Evolutionary conservation across 1,284 basidiomycete genomes (phyloP).

Genomic region (Ustilago esculenta): DNA sequence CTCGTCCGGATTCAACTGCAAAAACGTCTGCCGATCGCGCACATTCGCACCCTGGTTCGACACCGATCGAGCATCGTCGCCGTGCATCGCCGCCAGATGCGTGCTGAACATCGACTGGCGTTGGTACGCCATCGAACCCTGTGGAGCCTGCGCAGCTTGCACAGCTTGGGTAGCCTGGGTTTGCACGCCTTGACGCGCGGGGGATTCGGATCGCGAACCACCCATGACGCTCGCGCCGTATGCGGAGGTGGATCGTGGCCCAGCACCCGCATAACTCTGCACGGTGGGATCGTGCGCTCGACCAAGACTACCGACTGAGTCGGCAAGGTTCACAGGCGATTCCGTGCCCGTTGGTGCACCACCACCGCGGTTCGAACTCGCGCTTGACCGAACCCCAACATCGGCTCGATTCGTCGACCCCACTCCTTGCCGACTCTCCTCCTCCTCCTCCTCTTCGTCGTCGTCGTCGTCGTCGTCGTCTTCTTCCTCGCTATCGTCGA

Average conservation of each 20-base stretch:
- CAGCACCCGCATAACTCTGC: slow-evolving; percentile 8
- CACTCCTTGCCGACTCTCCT: slow-evolving; percentile 32
- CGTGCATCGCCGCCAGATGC: slow-evolving; percentile 51
- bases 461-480: slow-evolving; percentile 60
- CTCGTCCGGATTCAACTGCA: slow-evolving; percentile 59
- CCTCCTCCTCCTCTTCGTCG: slow-evolving; percentile 62
- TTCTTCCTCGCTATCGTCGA: slow-evolving; percentile 53
- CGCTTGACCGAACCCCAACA: slow-evolving; percentile 17
- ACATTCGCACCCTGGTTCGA: slow-evolving; percentile 33
- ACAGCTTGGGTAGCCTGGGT: too few species aligned
- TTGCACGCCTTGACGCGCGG: slow-evolving; percentile 16
- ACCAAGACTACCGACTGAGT: slow-evolving; percentile 36
- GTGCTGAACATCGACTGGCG: slow-evolving; percentile 56
- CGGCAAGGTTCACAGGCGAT: slow-evolving; percentile 27
- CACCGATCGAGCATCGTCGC: slow-evolving; percentile 49
- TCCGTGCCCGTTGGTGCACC: slow-evolving; percentile 31
- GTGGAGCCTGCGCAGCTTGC: too few species aligned
- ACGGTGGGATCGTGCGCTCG: slow-evolving; percentile 13
- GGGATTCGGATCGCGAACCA: slow-evolving; percentile 30
- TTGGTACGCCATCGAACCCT: slow-evolving; percentile 39
- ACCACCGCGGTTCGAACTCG: slow-evolving; percentile 27
- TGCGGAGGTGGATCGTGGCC: slow-evolving; percentile 26
- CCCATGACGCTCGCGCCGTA: slow-evolving; percentile 27
- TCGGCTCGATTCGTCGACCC: background rate
- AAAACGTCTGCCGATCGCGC: slow-evolving; percentile 57